phyloP scores from a whole-genome alignment of 2,329 filamentous ascomycete genomes.

The Calonectria pseudoreteaudii region DNA sequence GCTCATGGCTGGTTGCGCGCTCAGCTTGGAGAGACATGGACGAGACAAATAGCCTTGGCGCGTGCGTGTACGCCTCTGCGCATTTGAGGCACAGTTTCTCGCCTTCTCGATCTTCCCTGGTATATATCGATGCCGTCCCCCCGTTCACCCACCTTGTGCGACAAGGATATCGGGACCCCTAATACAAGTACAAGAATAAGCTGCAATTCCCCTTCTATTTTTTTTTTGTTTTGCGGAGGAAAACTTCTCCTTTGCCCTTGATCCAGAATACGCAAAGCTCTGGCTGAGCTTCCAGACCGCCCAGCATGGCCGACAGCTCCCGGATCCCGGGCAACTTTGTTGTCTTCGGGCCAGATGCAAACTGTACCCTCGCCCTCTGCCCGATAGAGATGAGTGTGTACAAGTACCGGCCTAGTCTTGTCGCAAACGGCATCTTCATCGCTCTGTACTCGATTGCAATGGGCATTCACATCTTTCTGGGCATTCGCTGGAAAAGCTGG shows the following conservation, averaged over 20 bases:
- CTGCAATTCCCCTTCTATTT: background rate
- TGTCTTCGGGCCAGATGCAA: slow-evolving; percentile 59
- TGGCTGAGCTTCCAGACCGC: background rate
- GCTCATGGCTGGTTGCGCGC: background rate
- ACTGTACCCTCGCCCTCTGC: slow-evolving; percentile 63
- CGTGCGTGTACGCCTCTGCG: background rate
- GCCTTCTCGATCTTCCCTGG: background rate
- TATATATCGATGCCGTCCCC: background rate
- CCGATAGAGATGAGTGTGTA: slow-evolving; percentile 59
- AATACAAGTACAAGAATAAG: background rate
- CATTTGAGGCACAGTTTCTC: background rate
- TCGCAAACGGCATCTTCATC: slow-evolving; percentile 57
- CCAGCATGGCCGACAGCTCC: slow-evolving; percentile 29
- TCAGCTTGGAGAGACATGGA: background rate
- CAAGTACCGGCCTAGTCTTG: slow-evolving; percentile 58
- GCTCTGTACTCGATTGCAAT: slow-evolving; percentile 60
- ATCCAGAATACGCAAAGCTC: background rate
- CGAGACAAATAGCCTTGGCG: background rate
- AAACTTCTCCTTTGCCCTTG: background rate
- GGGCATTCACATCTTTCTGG: slow-evolving; percentile 54
- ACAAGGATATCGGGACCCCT: background rate
- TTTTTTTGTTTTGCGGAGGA: background rate
- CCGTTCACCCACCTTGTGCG: background rate
- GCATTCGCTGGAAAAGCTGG: slow-evolving; percentile 56
- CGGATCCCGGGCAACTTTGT: slow-evolving; percentile 28